Percentiles rank a stretch among this genome's conserved stretches.
phyloP scores from a whole-genome alignment of 2,329 filamentous ascomycete species.

The Microsporum ferrugineum region DNA sequence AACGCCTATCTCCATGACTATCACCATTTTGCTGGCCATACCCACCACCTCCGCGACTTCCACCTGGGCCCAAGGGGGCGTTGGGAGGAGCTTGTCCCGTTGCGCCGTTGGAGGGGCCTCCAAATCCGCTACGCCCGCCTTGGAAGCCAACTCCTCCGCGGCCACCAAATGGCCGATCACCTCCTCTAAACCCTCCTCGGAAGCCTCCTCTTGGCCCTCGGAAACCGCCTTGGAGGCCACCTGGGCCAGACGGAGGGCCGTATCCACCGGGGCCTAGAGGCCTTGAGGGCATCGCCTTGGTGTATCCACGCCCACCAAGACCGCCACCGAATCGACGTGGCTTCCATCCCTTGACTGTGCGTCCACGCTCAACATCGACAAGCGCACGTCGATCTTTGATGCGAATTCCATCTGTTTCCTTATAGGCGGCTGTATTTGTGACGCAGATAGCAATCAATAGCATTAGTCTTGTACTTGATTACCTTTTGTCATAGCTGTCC shows the following conservation, averaged over 20 bases:
- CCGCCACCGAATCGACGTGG: constrained; percentile 85
- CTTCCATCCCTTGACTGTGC: constrained; percentile 88
- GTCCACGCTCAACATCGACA: constrained; percentile 90
- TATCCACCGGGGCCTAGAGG: constrained; percentile 55
- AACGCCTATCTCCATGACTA: constrained; percentile 28
- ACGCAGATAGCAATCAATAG: constrained; percentile 22
- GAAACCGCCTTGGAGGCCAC: constrained; percentile 45
- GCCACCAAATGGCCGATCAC: constrained; percentile 41
- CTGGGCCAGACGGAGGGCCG: constrained; percentile 44
- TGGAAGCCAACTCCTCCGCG: constrained; percentile 47
- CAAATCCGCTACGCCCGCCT: constrained; percentile 44
- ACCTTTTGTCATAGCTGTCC: constrained; percentile 15
- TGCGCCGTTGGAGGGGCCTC: constrained; percentile 23
- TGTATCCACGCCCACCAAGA: constrained; percentile 84
- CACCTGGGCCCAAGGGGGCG: constrained; percentile 44
- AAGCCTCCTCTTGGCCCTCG: constrained; percentile 35
- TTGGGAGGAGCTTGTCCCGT: constrained; percentile 37
- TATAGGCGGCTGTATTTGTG: constrained; percentile 70
- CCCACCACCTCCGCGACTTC: constrained; percentile 43
- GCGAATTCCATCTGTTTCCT: constrained; percentile 71
- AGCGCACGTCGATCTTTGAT: constrained; percentile 88
- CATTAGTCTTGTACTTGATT: constrained; percentile 26
- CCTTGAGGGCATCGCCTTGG: constrained; percentile 62
- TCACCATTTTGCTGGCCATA: constrained; percentile 33
- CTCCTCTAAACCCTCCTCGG: constrained; percentile 42